Evolutionary conservation across 179 eudicot genomes (phyloP).

Genomic region (Drosera spatulata): DNA sequence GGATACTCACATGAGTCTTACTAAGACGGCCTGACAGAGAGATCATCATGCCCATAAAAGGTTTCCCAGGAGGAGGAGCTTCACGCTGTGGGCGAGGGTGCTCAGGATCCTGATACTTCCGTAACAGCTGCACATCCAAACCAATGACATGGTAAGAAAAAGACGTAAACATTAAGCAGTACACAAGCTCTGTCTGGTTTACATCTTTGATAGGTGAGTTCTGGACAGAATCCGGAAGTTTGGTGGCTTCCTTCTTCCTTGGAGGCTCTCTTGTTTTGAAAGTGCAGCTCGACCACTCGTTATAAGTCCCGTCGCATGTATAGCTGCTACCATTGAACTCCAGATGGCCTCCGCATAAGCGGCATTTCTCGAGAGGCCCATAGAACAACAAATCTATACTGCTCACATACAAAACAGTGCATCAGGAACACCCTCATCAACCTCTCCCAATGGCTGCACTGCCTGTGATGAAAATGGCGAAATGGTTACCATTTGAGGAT

Average conservation of each 20-base stretch:
- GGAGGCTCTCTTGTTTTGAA: slow-evolving; percentile 53
- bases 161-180: too few relatives aligned
- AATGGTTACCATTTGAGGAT: slow-evolving; percentile 47
- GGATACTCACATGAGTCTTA: slow-evolving; percentile 46
- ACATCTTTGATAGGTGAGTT: slow-evolving; percentile 49
- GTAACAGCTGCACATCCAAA: slow-evolving; percentile 27
- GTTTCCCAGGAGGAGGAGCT: slow-evolving; percentile 31
- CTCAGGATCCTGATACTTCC: slow-evolving; percentile 37
- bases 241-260: slow-evolving; percentile 35
- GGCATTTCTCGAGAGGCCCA: slow-evolving; percentile 63
- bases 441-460: too few relatives aligned
- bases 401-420: slow-evolving; percentile 4
- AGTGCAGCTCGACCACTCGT: slow-evolving; percentile 78
- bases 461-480: neutral
- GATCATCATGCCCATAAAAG: slow-evolving; percentile 52
- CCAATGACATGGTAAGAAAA: too few relatives aligned
- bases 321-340: slow-evolving; percentile 36
- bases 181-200: slow-evolving; percentile 1
- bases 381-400: slow-evolving; percentile 70
- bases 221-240: slow-evolving; percentile 50
- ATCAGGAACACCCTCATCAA: neutral
- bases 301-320: slow-evolving; percentile 45
- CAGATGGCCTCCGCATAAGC: slow-evolving; percentile 43
- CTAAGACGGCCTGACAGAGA: slow-evolving; percentile 61
- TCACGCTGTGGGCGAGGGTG: slow-evolving; percentile 26